A percentile compares a stretch with the other conserved stretches of the same genome.
phyloP scores from a whole-genome alignment of 1,139 yeast genomes.

The Saccharomycopsis crataegensis region DNA sequence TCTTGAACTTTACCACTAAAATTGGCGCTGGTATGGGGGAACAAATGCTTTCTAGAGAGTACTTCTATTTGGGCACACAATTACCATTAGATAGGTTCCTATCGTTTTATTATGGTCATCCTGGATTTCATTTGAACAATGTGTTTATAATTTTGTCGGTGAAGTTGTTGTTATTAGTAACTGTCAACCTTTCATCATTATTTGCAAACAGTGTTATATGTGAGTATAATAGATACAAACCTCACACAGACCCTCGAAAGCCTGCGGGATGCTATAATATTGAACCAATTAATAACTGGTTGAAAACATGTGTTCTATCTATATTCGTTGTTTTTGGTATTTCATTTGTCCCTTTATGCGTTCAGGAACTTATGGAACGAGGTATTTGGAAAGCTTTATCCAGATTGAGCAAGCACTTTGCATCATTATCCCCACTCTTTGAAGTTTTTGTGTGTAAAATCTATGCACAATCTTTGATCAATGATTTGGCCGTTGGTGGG shows the following conservation, averaged over 20 bases:
- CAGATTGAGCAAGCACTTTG: conserved; percentile 55
- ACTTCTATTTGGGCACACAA: conserved; percentile 72
- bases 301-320: conserved; percentile 69
- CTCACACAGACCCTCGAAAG: conserved; percentile 50
- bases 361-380: conserved; percentile 75
- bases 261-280: conserved; percentile 76
- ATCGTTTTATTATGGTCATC: conserved; percentile 85
- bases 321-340: conserved; percentile 79
- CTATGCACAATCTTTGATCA: conserved; percentile 62
- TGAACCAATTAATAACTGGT: conserved; percentile 73
- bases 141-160: conserved; percentile 70
- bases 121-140: conserved; percentile 84
- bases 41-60: conserved; percentile 77
- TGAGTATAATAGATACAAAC: conserved; percentile 43
- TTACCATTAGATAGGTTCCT: conserved; percentile 74
- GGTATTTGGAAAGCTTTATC: conserved; percentile 59
- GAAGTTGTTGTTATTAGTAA: conserved; percentile 59
- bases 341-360: conserved; percentile 69
- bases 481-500: conserved; percentile 72
- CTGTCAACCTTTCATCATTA: conserved; percentile 62
- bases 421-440: conserved; percentile 73
- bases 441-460: conserved; percentile 86
- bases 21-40: conserved; percentile 97
- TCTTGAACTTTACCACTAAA: conserved; percentile 76
- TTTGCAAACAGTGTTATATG: conserved; percentile 55